Base-by-base conservation (phyloP, 371 early-diverging fungal genomes). In the Mucor racemosus region DNA sequence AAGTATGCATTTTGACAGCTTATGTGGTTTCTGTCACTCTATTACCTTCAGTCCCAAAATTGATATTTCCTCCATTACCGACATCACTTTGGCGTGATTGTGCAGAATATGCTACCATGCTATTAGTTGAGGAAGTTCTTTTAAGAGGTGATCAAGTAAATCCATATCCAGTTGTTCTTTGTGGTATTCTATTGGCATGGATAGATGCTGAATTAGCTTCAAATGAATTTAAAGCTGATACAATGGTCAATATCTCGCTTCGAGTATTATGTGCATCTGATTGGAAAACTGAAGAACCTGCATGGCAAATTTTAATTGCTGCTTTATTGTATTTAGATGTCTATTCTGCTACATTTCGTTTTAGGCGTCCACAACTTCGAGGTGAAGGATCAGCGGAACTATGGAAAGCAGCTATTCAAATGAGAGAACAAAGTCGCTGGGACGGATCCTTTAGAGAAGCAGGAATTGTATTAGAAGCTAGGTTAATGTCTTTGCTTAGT, bases 271-370 rank as follows among this genome's bases (percentile, higher is more conserved):
- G 64, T 31, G 33, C 15, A 5, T 46, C 38, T 4, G 17, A 48
- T 19, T 44, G 57, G 38, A 6, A 46, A 33, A 9, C 21, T 1
- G 31, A 58, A 44, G 39, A 53, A 1, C 50, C 55, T 14, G 58
- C 48, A 17, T 74, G 74, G 74, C 70, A 63, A 31, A 36, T 57
- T 6, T 41, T 74, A 56, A 66, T 66, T 39, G 70, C 66, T 1
- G 31, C 64, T 11, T 44, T 75, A 4, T 14, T 69, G 17, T 67
- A 72, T 38, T 14, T 72, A 15, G 76, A 75, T 67, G 59, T 66
- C 8, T 67, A 75, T 48, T 41, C 72, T 4, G 60, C 76, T 21
- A 66, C 62, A 7, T 61, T 75, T 62, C 57, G 46, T 36, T 64
- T 62, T 36, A 41, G 54, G 17, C 15, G 40, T 19, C 57, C 64